phyloP scores from a whole-genome alignment of 345 rosid genomes.

The Alliaria petiolata region DNA sequence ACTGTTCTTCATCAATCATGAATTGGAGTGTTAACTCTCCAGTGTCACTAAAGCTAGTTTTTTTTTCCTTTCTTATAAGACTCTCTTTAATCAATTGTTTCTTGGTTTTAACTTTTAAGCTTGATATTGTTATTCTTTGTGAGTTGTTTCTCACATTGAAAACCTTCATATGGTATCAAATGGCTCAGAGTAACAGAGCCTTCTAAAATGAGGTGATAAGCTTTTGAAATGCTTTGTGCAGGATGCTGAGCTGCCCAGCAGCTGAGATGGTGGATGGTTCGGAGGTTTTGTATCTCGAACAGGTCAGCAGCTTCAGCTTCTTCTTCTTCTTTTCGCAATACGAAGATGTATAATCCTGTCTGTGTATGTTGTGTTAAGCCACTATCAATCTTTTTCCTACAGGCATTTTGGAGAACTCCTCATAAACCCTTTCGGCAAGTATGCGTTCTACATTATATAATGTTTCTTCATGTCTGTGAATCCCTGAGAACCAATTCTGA shows the following conservation, averaged over 20 bases:
- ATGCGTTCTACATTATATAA: background rate
- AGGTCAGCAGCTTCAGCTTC: conserved; percentile 38
- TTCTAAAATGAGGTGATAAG: background rate
- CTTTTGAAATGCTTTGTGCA: conserved; percentile 24
- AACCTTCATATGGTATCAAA: background rate
- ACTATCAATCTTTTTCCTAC: background rate
- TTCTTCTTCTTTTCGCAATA: background rate
- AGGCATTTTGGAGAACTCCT: conserved; percentile 93
- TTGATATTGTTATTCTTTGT: background rate
- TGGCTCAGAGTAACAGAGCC: background rate
- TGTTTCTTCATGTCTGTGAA: background rate
- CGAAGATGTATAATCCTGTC: background rate
- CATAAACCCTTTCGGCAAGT: conserved; percentile 93
- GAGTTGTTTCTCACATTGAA: background rate
- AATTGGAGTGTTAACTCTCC: background rate
- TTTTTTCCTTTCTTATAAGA: background rate
- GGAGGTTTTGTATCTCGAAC: conserved; percentile 65
- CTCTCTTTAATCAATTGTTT: background rate
- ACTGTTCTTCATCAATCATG: background rate
- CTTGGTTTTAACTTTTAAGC: background rate
- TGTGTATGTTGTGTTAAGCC: background rate
- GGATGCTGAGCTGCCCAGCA: conserved; percentile 76
- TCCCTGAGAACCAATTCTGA: background rate
- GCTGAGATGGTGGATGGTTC: conserved; percentile 90
- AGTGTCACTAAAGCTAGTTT: background rate